Evolutionary conservation across 1,284 basidiomycete genomes (phyloP), one percentile per base, ranked within the genome.

Genomic region (Earliella scabrosa): DNA sequence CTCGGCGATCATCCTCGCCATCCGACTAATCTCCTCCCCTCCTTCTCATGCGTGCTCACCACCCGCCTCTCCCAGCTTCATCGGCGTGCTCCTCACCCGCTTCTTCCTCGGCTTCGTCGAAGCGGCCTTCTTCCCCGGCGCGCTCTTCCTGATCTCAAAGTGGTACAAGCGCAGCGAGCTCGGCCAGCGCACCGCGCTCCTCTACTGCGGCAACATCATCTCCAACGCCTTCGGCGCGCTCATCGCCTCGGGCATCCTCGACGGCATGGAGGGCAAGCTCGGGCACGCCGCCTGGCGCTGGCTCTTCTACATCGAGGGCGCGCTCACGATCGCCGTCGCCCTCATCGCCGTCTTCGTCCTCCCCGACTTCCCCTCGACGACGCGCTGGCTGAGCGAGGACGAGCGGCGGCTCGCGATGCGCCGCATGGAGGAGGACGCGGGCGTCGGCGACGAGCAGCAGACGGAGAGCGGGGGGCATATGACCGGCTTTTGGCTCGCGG

Each of bases 221-320:
- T 88, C 85, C 54, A 95, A 93, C 73, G 92, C 91, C 1, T 93
- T 94, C 67, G 91, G 92, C 18, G 79, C 89, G 1, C 76, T 94
- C 20, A 81, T 94, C 55, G 90, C 89, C 13, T 91, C 89, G 16
- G 86, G 82, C 8, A 89, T 90, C 57, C 75, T 92, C 60, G 74
- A 78, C 52, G 77, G 78, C 39, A 92, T 92, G 88, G 77, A 92
- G 54, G 87, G 85, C 8, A 77, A 78, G 45, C 73, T 87, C 6
- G 90, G 90, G 0, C 82, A 83, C 51, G 78, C 88, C 5, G 90
- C 90, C 1, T 95, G 93, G 92, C 76, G 68, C 41, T 71, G 88
- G 89, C 75, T 93, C 6, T 92, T 93, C 75, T 90, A 82, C 66
- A 82, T 90, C 55, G 86, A 91, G 73, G 88, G 87, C 26, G 73